A percentile compares a stretch with the other conserved stretches of the same genome.
These are phyloP conservation scores for Trichosporon inkin DNA, from an alignment of 1,284 basidiomycete species.

Conservation along the genomic window DNA sequence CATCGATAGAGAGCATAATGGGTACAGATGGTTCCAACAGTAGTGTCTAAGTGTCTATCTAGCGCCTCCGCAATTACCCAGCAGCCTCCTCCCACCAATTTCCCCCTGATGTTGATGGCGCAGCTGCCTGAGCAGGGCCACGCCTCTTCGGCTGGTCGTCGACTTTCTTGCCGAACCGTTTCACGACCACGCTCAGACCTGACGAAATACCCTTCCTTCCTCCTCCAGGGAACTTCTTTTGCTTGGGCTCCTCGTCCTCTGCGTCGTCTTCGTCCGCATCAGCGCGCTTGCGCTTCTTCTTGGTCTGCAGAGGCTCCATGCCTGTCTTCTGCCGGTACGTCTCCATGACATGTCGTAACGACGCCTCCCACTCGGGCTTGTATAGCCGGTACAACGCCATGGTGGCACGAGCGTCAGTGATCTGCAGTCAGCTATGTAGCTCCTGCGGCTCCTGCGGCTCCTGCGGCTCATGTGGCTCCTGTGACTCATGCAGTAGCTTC, in stretches of 20 bases:
- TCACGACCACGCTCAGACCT: conserved; percentile 63
- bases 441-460: not conserved
- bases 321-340: conserved; percentile 40
- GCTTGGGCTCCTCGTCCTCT: conserved; percentile 28
- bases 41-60: not conserved
- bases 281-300: conserved; percentile 34
- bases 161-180: conserved; percentile 37
- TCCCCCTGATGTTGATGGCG: conserved; percentile 11
- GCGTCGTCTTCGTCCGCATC: conserved; percentile 40
- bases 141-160: conserved; percentile 23
- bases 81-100: conserved; percentile 24
- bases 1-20: not conserved
- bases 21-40: not conserved
- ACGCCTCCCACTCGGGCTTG: conserved; percentile 75
- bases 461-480: not conserved
- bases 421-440: conserved; percentile 52
- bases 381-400: conserved; percentile 93
- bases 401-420: conserved; percentile 88
- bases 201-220: conserved; percentile 66
- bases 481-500: too few relatives aligned
- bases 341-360: conserved; percentile 43
- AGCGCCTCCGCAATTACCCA: not conserved
- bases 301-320: conserved; percentile 25
- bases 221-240: conserved; percentile 54
- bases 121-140: conserved; percentile 13